Evolutionary conservation across 2,329 filamentous ascomycete species (phyloP).

Genomic region (Nothopassalora personata): DNA sequence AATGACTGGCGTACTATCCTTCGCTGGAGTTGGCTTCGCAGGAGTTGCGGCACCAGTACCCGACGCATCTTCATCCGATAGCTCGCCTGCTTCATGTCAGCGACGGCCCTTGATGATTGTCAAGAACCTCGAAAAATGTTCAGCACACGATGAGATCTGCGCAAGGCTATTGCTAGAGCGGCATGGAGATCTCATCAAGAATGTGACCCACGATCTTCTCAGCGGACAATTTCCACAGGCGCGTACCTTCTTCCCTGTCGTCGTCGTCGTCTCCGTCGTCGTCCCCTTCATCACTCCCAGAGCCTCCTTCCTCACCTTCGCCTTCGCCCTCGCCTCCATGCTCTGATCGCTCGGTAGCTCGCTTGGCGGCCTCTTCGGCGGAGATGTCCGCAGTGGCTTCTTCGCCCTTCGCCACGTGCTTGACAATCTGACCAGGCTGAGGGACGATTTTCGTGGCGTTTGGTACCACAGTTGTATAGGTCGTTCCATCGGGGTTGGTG

Average conservation of each 20-base stretch:
- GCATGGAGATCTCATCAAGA: not conserved
- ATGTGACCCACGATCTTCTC: not conserved
- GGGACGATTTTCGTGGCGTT: conserved; percentile 34
- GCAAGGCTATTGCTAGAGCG: not conserved
- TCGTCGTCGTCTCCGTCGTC: conserved; percentile 49
- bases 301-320: conserved; percentile 43
- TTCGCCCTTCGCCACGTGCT: conserved; percentile 33
- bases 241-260: conserved; percentile 31
- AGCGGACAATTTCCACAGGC: not conserved
- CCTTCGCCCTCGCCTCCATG: conserved; percentile 40
- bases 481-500: conserved; percentile 40
- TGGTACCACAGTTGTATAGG: conserved; percentile 36
- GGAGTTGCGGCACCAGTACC: conserved; percentile 20
- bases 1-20: conserved; percentile 7
- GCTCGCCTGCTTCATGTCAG: conserved; percentile 21
- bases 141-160: not conserved
- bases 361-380: conserved; percentile 38
- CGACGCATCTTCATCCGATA: conserved; percentile 28
- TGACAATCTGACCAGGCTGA: conserved; percentile 31
- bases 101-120: not conserved
- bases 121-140: not conserved
- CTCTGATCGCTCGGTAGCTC: conserved; percentile 40
- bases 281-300: conserved; percentile 42
- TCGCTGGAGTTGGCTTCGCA: conserved; percentile 20
- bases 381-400: conserved; percentile 33